phyloP scores from a whole-genome alignment of 345 rosid species.

The Garcia nutans region DNA sequence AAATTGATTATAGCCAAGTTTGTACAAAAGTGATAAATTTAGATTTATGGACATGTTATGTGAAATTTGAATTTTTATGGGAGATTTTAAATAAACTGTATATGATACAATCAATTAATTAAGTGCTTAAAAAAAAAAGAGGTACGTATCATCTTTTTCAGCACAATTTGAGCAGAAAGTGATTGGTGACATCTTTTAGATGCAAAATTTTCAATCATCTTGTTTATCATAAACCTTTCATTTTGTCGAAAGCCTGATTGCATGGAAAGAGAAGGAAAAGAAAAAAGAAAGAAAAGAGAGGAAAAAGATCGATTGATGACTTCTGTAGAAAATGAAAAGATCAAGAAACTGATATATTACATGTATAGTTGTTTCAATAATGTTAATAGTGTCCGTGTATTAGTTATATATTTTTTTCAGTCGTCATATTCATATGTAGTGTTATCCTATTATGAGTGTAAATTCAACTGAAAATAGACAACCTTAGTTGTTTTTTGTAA shows the following conservation, averaged over 20 bases:
- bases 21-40: too few relatives aligned
- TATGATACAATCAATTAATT: neutral
- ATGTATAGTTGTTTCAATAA: neutral
- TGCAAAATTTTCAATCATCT: neutral
- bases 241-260: neutral
- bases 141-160: neutral
- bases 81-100: neutral
- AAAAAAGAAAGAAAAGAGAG: neutral
- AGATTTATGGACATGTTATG: too few relatives aligned
- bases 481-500: neutral
- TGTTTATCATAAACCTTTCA: neutral
- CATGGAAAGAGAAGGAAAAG: neutral
- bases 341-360: neutral
- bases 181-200: neutral
- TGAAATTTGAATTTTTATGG: too few relatives aligned
- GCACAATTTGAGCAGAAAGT: neutral
- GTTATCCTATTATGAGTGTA: neutral
- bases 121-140: neutral
- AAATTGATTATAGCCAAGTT: too few relatives aligned
- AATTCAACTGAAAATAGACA: neutral
- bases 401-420: neutral
- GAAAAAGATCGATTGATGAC: neutral
- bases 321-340: neutral
- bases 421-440: neutral
- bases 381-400: neutral